Conservation (phyloP, 2,329 filamentous ascomycete genomes). For the Trichothecium sympodiale region DNA sequence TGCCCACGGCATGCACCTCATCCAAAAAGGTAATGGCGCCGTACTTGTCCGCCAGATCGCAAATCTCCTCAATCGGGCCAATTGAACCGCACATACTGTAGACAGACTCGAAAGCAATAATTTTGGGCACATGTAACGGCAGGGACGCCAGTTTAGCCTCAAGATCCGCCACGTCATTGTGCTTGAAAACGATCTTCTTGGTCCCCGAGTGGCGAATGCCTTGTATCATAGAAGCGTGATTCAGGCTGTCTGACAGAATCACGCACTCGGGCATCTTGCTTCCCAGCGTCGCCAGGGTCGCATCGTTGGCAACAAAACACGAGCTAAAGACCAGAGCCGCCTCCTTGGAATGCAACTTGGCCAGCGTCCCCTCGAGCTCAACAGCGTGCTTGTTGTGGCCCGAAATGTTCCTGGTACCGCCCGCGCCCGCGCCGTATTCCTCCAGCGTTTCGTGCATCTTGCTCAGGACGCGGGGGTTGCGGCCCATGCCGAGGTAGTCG, state of each 20-base stretch:
- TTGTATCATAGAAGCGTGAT: constrained; percentile 99
- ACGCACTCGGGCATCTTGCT: constrained; percentile 95
- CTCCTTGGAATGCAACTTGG: constrained; percentile 85
- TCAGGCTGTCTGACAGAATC: constrained; percentile 92
- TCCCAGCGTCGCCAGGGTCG: constrained; percentile 89
- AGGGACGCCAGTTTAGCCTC: constrained; percentile 87
- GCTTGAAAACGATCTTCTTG: constrained; percentile 96
- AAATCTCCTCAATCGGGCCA: constrained; percentile 90
- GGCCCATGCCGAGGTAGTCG: constrained; percentile 96
- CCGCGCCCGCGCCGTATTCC: constrained; percentile 87
- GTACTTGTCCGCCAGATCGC: constrained; percentile 93
- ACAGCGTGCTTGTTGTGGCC: constrained; percentile 95
- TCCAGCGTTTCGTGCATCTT: constrained; percentile 93
- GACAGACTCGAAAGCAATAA: constrained; percentile 96
- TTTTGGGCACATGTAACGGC: constrained; percentile 79
- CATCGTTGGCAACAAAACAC: constrained; percentile 97
- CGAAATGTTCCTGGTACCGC: constrained; percentile 94
- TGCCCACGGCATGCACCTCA: constrained; percentile 96
- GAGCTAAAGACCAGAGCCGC: constrained; percentile 90
- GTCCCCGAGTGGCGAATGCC: constrained; percentile 95
- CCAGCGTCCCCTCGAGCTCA: constrained; percentile 67
- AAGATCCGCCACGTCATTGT: constrained; percentile 89
- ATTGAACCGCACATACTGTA: constrained; percentile 99
- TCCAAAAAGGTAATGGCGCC: constrained; percentile 95
- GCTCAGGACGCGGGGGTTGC: constrained; percentile 75